Conservation (phyloP, 1,284 basidiomycete genomes). For the Ceratobasidium sp. region DNA sequence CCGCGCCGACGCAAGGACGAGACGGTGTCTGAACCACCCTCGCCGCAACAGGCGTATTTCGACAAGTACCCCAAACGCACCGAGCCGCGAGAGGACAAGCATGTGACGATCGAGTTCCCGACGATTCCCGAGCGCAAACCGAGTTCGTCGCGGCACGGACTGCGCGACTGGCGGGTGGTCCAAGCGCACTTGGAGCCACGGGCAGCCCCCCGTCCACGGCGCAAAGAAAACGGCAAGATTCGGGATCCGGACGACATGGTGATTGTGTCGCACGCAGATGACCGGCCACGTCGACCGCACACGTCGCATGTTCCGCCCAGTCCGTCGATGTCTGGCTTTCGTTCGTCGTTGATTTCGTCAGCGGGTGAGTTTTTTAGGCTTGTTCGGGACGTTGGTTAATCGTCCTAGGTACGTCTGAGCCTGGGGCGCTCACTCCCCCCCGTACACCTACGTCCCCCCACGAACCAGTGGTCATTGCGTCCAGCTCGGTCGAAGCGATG, state of each 20-base stretch:
- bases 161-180: constrained; percentile 33
- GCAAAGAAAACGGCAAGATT: constrained; percentile 22
- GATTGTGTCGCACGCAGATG: constrained; percentile 25
- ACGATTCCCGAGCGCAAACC: constrained; percentile 21
- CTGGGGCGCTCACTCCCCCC: constrained; percentile 37
- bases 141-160: constrained; percentile 13
- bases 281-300: background rate
- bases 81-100: constrained; percentile 33
- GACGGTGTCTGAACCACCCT: constrained; percentile 28
- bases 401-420: constrained; percentile 10
- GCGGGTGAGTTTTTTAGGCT: constrained; percentile 5
- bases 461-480: constrained; percentile 73
- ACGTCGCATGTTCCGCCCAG: constrained; percentile 10
- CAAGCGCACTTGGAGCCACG: constrained; percentile 28
- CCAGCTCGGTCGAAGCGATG: constrained; percentile 78
- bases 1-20: background rate
- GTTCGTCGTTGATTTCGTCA: constrained; percentile 24
- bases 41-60: constrained; percentile 40
- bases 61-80: constrained; percentile 41
- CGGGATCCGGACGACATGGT: constrained; percentile 35
- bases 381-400: background rate
- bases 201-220: constrained; percentile 5
- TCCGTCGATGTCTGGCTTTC: constrained; percentile 32
- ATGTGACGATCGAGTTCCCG: constrained; percentile 24
- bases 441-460: constrained; percentile 39